Conservation (phyloP, 192 early-diverging fungal species). For the Gamsiella multidivaricata region DNA sequence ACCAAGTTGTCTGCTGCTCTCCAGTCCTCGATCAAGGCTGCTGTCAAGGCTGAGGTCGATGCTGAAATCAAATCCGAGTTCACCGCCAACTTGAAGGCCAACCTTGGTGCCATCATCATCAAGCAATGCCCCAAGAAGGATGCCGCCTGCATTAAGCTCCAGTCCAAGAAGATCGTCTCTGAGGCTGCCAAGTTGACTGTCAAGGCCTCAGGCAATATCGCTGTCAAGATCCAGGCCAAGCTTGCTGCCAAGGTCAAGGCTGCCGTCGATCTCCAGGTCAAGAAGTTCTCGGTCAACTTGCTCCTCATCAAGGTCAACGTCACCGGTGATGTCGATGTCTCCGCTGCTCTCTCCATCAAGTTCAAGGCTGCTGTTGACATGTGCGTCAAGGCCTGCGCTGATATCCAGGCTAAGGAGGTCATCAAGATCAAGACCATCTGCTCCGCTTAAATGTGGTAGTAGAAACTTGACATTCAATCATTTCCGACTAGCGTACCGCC, state of each 20-base stretch:
- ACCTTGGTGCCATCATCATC: slow-evolving; percentile 43
- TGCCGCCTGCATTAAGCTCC: slow-evolving; percentile 29
- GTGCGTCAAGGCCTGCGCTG: slow-evolving; percentile 31
- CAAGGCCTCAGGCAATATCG: slow-evolving; percentile 49
- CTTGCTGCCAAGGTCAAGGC: slow-evolving; percentile 43
- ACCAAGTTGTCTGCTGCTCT: slow-evolving; percentile 41
- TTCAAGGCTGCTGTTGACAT: slow-evolving; percentile 43
- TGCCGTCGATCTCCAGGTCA: slow-evolving; percentile 46
- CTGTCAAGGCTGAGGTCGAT: slow-evolving; percentile 49
- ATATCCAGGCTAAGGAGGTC: slow-evolving; percentile 31
- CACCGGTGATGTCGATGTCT: slow-evolving; percentile 41
- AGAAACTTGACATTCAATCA: not conserved
- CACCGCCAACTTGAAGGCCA: slow-evolving; percentile 42
- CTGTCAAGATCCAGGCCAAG: slow-evolving; percentile 30
- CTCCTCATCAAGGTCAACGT: slow-evolving; percentile 43
- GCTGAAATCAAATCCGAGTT: slow-evolving; percentile 49
- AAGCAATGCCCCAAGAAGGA: slow-evolving; percentile 50
- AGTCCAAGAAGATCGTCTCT: slow-evolving; percentile 46
- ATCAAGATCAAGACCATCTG: slow-evolving; percentile 47
- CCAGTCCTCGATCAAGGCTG: slow-evolving; percentile 47
- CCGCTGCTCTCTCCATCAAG: slow-evolving; percentile 13
- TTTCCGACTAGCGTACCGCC: not conserved
- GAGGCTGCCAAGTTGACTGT: slow-evolving; percentile 43
- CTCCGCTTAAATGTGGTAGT: slow-evolving; percentile 1
- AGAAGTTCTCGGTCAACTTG: slow-evolving; percentile 54